A percentile compares a stretch with the other conserved stretches of the same genome.
phyloP scores from a whole-genome alignment of 345 rosid species.

The Microthlaspi erraticum region DNA sequence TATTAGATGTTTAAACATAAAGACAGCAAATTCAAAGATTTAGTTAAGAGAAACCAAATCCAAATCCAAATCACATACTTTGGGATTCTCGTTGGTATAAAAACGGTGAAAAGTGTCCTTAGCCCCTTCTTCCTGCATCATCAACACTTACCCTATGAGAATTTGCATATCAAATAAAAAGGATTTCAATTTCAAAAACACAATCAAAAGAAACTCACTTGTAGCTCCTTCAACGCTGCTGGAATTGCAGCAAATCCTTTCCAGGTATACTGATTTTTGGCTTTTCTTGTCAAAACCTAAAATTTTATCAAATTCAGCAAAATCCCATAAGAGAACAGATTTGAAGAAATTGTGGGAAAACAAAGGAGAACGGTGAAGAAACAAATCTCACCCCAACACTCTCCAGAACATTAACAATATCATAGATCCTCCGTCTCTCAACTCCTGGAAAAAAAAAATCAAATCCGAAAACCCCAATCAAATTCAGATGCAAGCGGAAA shows the following conservation, averaged over 20 bases:
- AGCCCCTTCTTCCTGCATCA: conserved; percentile 67
- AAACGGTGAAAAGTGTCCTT: conserved; percentile 52
- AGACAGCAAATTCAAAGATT: not conserved
- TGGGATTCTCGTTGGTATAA: conserved; percentile 51
- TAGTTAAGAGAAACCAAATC: not conserved
- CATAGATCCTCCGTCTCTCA: conserved; percentile 87
- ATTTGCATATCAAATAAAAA: conserved; percentile 9
- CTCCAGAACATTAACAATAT: conserved; percentile 85
- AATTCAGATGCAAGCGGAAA: not conserved
- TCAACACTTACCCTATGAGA: conserved; percentile 13
- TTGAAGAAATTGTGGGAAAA: not conserved
- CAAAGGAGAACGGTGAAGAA: not conserved
- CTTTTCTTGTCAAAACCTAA: conserved; percentile 75
- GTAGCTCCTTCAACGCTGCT: conserved; percentile 59
- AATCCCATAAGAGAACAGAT: not conserved
- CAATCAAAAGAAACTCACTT: conserved; percentile 44
- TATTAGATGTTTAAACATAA: not conserved
- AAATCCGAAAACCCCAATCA: not conserved
- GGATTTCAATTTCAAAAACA: not conserved
- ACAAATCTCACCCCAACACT: conserved; percentile 76
- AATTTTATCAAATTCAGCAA: not conserved
- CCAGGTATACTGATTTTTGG: conserved; percentile 82
- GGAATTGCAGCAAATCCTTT: conserved; percentile 81
- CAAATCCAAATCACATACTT: conserved; percentile 50
- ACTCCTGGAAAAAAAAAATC: conserved; percentile 55